Conservation (phyloP, 495 filamentous ascomycete species). For the Aspergillus cavernicola region DNA sequence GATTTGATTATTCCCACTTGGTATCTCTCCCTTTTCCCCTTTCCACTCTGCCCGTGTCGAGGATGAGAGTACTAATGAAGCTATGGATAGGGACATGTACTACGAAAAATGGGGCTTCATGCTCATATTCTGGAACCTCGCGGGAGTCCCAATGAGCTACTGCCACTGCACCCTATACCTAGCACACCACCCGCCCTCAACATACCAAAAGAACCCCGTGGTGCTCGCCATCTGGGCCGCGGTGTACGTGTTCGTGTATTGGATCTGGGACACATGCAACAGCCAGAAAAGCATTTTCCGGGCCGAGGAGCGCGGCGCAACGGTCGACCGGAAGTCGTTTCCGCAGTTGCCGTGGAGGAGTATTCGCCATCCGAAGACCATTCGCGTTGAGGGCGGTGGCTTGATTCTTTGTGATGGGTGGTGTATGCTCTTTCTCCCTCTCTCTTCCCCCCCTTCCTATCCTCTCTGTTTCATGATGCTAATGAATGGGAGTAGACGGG, state of each 20-base stretch:
- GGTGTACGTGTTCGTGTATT: constrained; percentile 80
- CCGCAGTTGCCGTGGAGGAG: constrained; percentile 82
- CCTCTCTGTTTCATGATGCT: too few species aligned
- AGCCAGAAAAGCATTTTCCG: constrained; percentile 94
- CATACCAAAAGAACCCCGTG: constrained; percentile 68
- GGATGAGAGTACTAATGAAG: neutral
- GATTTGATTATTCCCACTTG: constrained; percentile 89
- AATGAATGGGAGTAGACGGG: too few species aligned
- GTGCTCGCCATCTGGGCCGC: constrained; percentile 58
- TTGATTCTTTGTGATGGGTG: constrained; percentile 83
- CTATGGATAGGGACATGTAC: constrained; percentile 85
- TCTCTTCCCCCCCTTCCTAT: neutral
- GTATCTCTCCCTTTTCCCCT: constrained; percentile 28
- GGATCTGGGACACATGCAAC: constrained; percentile 85
- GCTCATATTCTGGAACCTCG: constrained; percentile 99
- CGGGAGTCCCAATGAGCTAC: constrained; percentile 90
- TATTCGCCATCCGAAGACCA: constrained; percentile 72
- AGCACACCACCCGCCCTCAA: constrained; percentile 73
- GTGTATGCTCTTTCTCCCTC: constrained; percentile 47
- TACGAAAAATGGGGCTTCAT: constrained; percentile 99
- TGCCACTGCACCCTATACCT: constrained; percentile 94
- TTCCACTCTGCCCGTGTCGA: neutral
- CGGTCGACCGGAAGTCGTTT: constrained; percentile 71
- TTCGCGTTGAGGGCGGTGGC: constrained; percentile 70
- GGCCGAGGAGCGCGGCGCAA: constrained; percentile 68